These are phyloP conservation scores for Zygosaccharomyces rouxii DNA, from an alignment of 805 yeast species.

Conservation along the genomic window DNA sequence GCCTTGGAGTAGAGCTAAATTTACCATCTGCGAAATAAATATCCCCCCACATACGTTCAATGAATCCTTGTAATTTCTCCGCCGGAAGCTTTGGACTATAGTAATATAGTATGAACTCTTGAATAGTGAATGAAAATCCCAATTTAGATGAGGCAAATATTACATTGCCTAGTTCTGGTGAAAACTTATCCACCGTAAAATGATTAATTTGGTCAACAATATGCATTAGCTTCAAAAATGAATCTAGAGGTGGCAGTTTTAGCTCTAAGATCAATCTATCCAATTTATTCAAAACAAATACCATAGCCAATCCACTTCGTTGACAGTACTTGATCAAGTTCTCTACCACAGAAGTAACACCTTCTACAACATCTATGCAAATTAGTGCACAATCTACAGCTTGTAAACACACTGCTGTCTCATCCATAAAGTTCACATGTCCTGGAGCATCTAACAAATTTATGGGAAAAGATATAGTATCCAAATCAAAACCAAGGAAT, in stretches of 20 bases:
- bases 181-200: constrained; percentile 40
- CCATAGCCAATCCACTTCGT: constrained; percentile 46
- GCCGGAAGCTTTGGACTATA: constrained; percentile 35
- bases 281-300: constrained; percentile 69
- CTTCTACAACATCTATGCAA: constrained; percentile 84
- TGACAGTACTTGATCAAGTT: constrained; percentile 51
- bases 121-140: constrained; percentile 60
- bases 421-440: constrained; percentile 79
- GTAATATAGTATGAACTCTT: constrained; percentile 57
- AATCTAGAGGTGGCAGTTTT: constrained; percentile 66
- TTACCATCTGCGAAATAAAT: constrained; percentile 45
- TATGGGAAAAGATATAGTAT: constrained; percentile 50
- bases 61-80: constrained; percentile 40
- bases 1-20: constrained; percentile 34
- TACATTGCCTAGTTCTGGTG: constrained; percentile 65
- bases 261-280: constrained; percentile 83
- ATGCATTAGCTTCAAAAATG: constrained; percentile 61
- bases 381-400: constrained; percentile 63
- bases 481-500: constrained; percentile 49
- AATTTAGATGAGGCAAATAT: constrained; percentile 67
- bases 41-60: constrained; percentile 73
- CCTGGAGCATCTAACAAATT: constrained; percentile 89
- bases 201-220: constrained; percentile 62
- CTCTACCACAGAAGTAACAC: constrained; percentile 58
- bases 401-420: constrained; percentile 52